These are phyloP conservation scores for Calendula officinalis DNA, from an alignment of 129 eudicot species.

Conservation along the genomic window DNA sequence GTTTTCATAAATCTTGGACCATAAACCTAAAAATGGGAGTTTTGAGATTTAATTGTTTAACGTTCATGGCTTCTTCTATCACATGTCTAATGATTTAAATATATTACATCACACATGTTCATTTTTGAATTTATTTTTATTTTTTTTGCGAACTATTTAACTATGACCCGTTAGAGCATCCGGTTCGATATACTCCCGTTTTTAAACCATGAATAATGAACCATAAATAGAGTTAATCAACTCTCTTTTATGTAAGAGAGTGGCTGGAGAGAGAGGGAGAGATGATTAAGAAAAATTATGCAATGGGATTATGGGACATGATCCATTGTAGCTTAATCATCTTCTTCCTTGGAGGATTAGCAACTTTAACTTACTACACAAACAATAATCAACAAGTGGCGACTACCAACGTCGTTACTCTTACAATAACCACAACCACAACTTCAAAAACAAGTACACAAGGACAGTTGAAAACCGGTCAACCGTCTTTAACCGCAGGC, in stretches of 20 bases:
- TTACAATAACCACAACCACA: background rate
- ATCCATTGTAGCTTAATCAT: constrained; percentile 29
- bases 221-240: background rate
- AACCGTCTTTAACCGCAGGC: background rate
- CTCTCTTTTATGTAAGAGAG: background rate
- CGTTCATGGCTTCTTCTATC: too few species aligned
- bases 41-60: too few species aligned
- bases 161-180: too few species aligned
- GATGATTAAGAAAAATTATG: constrained; percentile 18
- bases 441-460: background rate
- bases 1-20: too few species aligned
- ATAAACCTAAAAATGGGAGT: too few species aligned
- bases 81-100: too few species aligned
- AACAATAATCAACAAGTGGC: constrained; percentile 12
- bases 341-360: constrained; percentile 32
- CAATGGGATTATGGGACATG: constrained; percentile 30
- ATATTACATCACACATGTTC: too few species aligned
- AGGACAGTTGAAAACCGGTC: constrained; percentile 1
- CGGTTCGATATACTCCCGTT: too few species aligned
- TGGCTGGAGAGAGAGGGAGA: background rate
- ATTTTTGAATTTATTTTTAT: too few species aligned
- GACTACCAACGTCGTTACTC: background rate
- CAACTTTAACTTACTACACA: constrained; percentile 18
- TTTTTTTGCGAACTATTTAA: too few species aligned
- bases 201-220: background rate